Conservation (phyloP, 257 asterid genomes). For the Haberlea rhodopensis region DNA sequence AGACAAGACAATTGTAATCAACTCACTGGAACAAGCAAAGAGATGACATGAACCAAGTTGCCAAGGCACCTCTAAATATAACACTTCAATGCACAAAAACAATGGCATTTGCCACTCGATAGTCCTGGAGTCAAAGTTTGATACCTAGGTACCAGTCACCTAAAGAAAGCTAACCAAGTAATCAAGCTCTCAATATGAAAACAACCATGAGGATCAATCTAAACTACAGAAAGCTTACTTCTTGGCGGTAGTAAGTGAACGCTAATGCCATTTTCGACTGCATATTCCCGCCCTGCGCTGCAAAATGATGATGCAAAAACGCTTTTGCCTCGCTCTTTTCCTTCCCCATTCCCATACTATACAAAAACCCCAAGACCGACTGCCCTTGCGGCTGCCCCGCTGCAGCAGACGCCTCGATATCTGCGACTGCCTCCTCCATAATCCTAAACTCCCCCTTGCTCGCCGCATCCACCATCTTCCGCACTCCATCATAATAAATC, state of each 20-base stretch:
- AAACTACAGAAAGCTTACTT: constrained; percentile 40
- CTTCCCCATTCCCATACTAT: constrained; percentile 77
- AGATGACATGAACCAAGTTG: neutral
- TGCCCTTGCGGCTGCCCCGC: constrained; percentile 78
- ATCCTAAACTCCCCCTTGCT: constrained; percentile 63
- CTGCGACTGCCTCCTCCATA: constrained; percentile 73
- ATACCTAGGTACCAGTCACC: too few species aligned
- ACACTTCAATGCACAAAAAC: too few species aligned
- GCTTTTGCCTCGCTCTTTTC: constrained; percentile 73
- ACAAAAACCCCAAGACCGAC: constrained; percentile 77
- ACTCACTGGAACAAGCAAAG: too few species aligned
- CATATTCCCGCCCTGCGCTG: constrained; percentile 84
- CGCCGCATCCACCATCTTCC: constrained; percentile 72
- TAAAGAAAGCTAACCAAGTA: neutral
- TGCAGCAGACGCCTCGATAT: constrained; percentile 63
- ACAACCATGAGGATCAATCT: neutral
- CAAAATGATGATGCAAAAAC: constrained; percentile 70
- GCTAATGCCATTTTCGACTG: constrained; percentile 97
- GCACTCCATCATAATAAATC: constrained; percentile 55
- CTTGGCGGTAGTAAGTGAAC: constrained; percentile 76
- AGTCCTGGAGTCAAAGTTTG: too few species aligned
- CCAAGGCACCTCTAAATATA: too few species aligned
- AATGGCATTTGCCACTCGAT: too few species aligned
- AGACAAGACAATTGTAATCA: too few species aligned
- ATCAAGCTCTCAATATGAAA: neutral